Conservation (phyloP, 305 asterid genomes). For the Rubia tinctorum region DNA sequence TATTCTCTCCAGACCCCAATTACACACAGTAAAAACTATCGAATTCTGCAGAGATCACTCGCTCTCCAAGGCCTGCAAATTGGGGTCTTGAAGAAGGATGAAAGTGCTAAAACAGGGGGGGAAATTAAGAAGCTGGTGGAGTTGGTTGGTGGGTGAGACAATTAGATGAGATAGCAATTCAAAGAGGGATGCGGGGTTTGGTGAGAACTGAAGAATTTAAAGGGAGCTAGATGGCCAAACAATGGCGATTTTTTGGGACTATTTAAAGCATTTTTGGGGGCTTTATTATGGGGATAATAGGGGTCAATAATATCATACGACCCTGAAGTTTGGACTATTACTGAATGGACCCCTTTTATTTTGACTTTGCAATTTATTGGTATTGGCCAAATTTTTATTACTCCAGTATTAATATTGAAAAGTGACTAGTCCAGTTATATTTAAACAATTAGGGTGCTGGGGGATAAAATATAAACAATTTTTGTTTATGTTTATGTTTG, state of each 20-base stretch:
- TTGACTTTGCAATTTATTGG: too few species aligned
- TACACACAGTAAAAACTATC: background rate
- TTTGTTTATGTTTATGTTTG: too few species aligned
- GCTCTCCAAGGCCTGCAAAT: too few species aligned
- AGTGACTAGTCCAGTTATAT: too few species aligned
- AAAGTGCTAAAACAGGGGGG: background rate
- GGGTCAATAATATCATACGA: background rate
- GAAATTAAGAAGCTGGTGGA: background rate
- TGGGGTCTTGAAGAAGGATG: background rate
- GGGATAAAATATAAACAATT: too few species aligned
- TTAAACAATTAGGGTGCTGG: too few species aligned
- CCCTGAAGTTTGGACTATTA: background rate
- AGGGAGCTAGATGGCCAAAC: conserved; percentile 10
- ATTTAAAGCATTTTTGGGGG: background rate
- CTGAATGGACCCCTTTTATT: background rate
- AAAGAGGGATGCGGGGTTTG: background rate
- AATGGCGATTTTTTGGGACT: background rate
- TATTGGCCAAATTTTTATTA: too few species aligned
- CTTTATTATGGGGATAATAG: background rate
- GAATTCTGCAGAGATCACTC: background rate
- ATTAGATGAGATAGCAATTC: background rate
- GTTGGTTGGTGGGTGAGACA: conserved; percentile 5
- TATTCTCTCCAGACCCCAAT: background rate
- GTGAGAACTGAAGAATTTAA: background rate
- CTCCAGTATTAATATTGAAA: too few species aligned